Conservation (phyloP, 192 early-diverging fungal genomes). For the Pilobolus umbonatus region DNA sequence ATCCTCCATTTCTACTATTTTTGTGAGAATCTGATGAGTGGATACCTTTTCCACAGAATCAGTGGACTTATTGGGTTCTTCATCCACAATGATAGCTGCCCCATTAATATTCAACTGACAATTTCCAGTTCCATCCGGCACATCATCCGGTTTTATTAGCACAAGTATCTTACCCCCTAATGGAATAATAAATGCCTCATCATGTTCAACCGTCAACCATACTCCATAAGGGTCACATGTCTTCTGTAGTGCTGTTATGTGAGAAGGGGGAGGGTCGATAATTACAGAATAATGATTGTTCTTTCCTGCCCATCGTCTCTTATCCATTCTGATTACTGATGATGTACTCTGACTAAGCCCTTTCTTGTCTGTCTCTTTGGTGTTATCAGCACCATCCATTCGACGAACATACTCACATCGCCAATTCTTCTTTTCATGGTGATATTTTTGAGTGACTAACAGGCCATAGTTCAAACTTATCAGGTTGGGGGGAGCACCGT, state of each 20-base stretch:
- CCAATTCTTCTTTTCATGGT: slow-evolving; percentile 24
- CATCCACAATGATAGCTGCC: slow-evolving; percentile 25
- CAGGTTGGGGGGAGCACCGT: slow-evolving; percentile 26
- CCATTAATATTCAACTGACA: slow-evolving; percentile 26
- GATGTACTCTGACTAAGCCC: background rate
- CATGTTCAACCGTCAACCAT: slow-evolving; percentile 41
- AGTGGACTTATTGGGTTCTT: too few relatives aligned
- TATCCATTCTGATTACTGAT: slow-evolving; percentile 34
- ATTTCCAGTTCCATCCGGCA: background rate
- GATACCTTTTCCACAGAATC: too few relatives aligned
- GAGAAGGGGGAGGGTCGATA: slow-evolving; percentile 47
- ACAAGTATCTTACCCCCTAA: slow-evolving; percentile 41
- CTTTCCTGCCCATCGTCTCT: slow-evolving; percentile 30
- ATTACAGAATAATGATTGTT: slow-evolving; percentile 28
- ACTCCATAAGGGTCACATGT: slow-evolving; percentile 39
- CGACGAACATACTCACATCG: slow-evolving; percentile 25
- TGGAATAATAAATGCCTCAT: slow-evolving; percentile 36
- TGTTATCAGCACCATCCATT: background rate
- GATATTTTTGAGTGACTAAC: slow-evolving; percentile 13
- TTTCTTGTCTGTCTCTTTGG: background rate
- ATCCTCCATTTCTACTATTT: too few relatives aligned
- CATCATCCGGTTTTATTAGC: slow-evolving; percentile 30
- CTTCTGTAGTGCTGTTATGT: slow-evolving; percentile 25
- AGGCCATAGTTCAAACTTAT: slow-evolving; percentile 9
- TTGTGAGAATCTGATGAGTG: too few relatives aligned